These are phyloP conservation scores for Didymella sp. DNA, from an alignment of 2,329 filamentous ascomycete species.

Conservation along the genomic window DNA sequence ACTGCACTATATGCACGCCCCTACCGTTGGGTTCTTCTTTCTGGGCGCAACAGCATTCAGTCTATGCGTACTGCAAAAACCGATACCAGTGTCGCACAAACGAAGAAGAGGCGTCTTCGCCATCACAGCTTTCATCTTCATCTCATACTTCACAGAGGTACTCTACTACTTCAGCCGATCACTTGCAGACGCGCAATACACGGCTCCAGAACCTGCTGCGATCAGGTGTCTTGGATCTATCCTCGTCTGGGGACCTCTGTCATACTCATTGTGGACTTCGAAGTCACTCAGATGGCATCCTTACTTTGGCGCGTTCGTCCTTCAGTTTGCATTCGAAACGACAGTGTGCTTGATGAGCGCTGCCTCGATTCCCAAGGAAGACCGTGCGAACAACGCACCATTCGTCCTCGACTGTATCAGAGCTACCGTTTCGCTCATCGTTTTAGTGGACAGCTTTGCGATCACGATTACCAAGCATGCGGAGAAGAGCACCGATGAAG, in stretches of 20 bases:
- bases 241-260: constrained; percentile 42
- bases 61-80: constrained; percentile 42
- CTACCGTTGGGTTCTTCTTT: constrained; percentile 41
- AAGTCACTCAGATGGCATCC: constrained; percentile 42
- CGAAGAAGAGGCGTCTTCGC: constrained; percentile 31
- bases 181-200: constrained; percentile 38
- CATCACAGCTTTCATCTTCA: constrained; percentile 24
- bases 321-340: constrained; percentile 44
- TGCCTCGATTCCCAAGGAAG: constrained; percentile 24
- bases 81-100: constrained; percentile 32
- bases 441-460: constrained; percentile 39
- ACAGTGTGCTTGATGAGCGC: constrained; percentile 36
- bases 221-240: constrained; percentile 46
- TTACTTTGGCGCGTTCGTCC: constrained; percentile 44
- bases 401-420: constrained; percentile 35
- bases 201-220: constrained; percentile 42
- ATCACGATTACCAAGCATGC: constrained; percentile 37
- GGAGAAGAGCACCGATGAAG: constrained; percentile 58
- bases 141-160: constrained; percentile 40
- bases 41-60: constrained; percentile 37
- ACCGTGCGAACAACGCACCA: constrained; percentile 29
- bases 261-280: constrained; percentile 32
- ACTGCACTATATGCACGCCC: constrained; percentile 46
- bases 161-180: constrained; percentile 45
- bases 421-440: constrained; percentile 30